Conservation (phyloP, 164 flowering plant species). For the Liriodendron chinense region DNA sequence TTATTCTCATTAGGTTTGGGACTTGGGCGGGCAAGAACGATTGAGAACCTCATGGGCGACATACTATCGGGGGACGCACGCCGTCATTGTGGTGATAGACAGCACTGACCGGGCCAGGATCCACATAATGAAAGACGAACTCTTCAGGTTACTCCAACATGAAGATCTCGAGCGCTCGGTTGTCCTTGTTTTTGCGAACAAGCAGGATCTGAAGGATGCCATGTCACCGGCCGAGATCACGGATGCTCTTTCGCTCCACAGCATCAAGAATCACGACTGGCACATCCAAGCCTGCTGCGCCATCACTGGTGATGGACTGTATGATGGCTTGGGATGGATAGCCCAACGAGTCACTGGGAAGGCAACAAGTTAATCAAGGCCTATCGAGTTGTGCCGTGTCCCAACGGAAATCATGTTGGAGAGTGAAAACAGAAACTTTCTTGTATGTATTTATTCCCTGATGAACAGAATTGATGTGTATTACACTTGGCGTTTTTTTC, state of each 20-base stretch:
- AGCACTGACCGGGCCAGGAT: conserved; percentile 93
- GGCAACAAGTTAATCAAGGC: conserved; percentile 20
- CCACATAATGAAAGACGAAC: conserved; percentile 83
- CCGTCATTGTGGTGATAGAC: conserved; percentile 86
- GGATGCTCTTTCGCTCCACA: conserved; percentile 84
- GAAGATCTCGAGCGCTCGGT: conserved; percentile 77
- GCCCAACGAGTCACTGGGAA: conserved; percentile 69
- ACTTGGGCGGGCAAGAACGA: conserved; percentile 93
- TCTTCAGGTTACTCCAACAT: conserved; percentile 72
- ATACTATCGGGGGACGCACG: conserved; percentile 89
- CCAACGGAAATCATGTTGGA: not conserved
- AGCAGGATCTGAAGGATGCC: conserved; percentile 91
- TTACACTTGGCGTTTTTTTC: not conserved
- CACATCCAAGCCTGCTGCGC: conserved; percentile 93
- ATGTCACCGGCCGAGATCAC: conserved; percentile 93
- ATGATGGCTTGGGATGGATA: conserved; percentile 32
- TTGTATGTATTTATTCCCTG: not conserved
- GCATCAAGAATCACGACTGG: conserved; percentile 93
- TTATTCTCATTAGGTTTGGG: conserved; percentile 64
- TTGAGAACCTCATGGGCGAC: conserved; percentile 95
- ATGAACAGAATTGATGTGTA: not conserved
- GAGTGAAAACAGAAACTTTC: not conserved
- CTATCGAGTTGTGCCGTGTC: not conserved
- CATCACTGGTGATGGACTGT: conserved; percentile 80
- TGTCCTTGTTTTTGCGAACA: conserved; percentile 80